A percentile compares a stretch with the other conserved stretches of the same genome.
phyloP scores from a whole-genome alignment of 352 stramenopile species.

The Globisporangium nunn region DNA sequence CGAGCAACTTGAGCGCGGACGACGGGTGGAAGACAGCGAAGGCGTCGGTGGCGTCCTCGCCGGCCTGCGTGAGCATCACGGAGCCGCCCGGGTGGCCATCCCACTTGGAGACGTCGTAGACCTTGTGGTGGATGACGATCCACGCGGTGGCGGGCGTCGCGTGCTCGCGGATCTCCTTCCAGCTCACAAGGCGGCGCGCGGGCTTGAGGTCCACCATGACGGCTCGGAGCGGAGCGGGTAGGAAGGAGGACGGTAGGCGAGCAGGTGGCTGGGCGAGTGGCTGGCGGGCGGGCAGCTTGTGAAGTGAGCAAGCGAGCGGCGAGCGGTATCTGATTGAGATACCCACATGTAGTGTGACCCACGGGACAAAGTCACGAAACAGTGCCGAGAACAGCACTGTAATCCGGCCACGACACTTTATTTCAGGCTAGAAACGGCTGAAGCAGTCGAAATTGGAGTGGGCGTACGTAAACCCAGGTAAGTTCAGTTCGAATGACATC shows the following conservation, averaged over 20 bases:
- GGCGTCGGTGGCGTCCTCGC: conserved; percentile 97
- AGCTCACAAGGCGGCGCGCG: conserved; percentile 50
- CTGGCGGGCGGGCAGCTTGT: not conserved
- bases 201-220: conserved; percentile 76
- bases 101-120: conserved; percentile 88
- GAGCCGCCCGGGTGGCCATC: conserved; percentile 80
- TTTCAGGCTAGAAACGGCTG: not conserved
- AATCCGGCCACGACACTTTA: too few relatives aligned
- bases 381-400: too few relatives aligned
- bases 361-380: too few relatives aligned
- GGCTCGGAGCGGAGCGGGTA: not conserved
- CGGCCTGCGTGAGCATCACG: conserved; percentile 97
- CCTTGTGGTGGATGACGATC: conserved; percentile 89
- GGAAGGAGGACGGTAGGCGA: too few relatives aligned
- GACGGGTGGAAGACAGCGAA: conserved; percentile 97
- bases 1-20: conserved; percentile 90
- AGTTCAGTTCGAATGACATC: not conserved
- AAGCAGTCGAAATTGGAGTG: not conserved
- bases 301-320: not conserved
- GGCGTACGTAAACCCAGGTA: too few relatives aligned
- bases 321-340: not conserved
- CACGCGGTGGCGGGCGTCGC: conserved; percentile 67
- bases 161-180: conserved; percentile 74
- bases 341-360: too few relatives aligned
- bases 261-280: not conserved